phyloP scores from a whole-genome alignment of 2,329 filamentous ascomycete species.

The Colletotrichum ledebouriae region DNA sequence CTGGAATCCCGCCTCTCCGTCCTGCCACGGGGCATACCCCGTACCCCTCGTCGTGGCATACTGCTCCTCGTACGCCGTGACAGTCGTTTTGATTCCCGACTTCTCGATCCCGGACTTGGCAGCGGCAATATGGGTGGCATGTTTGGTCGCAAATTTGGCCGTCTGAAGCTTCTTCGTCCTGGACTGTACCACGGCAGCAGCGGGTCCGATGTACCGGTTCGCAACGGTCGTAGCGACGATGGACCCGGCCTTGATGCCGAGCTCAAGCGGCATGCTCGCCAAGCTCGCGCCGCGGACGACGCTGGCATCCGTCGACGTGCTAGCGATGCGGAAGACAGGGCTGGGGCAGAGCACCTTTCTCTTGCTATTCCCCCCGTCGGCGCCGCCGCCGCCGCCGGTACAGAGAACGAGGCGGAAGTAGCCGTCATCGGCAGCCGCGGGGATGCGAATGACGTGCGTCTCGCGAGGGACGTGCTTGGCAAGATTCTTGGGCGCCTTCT shows the following conservation, averaged over 20 bases:
- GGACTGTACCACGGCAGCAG: slow-evolving; percentile 55
- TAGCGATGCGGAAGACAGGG: slow-evolving; percentile 78
- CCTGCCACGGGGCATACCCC: slow-evolving; percentile 54
- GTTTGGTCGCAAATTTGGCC: slow-evolving; percentile 20
- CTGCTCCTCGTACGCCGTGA: slow-evolving; percentile 53
- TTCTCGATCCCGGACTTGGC: slow-evolving; percentile 48
- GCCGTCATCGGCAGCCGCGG: slow-evolving; percentile 72
- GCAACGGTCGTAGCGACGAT: slow-evolving; percentile 61
- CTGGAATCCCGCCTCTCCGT: slow-evolving; percentile 46
- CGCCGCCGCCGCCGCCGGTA: slow-evolving; percentile 55
- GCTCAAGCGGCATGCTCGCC: slow-evolving; percentile 73
- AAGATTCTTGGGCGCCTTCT: slow-evolving; percentile 63
- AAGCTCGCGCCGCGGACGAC: slow-evolving; percentile 75
- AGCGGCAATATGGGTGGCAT: slow-evolving; percentile 32
- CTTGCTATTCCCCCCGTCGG: slow-evolving; percentile 49
- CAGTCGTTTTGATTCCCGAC: slow-evolving; percentile 48
- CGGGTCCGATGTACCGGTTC: slow-evolving; percentile 56
- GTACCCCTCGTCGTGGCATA: slow-evolving; percentile 51
- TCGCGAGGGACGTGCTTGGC: slow-evolving; percentile 68
- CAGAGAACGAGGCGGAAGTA: slow-evolving; percentile 79
- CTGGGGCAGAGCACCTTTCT: slow-evolving; percentile 74
- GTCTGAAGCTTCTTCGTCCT: slow-evolving; percentile 52
- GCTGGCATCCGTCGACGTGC: slow-evolving; percentile 71
- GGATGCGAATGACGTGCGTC: slow-evolving; percentile 75
- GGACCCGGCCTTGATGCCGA: slow-evolving; percentile 70